Evolutionary conservation across 805 yeast species (phyloP), one percentile per base, ranked within the genome.

Genomic region (Wickerhamomyces bisporus): DNA sequence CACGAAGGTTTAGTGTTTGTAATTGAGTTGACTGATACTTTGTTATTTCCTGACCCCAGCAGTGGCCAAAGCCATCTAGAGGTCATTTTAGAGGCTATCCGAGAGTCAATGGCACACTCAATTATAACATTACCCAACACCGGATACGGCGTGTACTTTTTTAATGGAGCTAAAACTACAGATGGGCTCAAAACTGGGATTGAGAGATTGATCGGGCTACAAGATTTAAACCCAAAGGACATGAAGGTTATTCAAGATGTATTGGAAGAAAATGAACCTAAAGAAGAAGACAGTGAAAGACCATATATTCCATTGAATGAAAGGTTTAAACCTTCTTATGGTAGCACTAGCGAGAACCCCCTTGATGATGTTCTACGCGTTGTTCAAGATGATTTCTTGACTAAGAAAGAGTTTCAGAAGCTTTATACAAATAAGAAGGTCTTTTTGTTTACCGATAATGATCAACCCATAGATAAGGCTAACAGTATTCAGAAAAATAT

Each of bases 381-480:
- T 17, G 60, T 81, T 8, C 71, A 77, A 38, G 80, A 76, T 37
- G 81, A 78, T 41, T 79, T 83, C 43, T 52, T 63, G 13, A 55
- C 64, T 26, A 56, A 59, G 5, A 64, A 64, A 14, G 56, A 57
- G 12, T 61, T 52, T 26, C 73, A 70, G 29, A 65, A 61, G 36
- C 53, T 56, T 18, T 81, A 70, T 55, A 75, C 75, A 35, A 70
- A 69, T 31, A 75, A 73, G 46, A 79, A 82, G 49, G 60, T 86
- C 3, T 72, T 86, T 45, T 62, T 87, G 53, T 75, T 88, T 51
- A 86, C 96, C 0, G 83, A 81, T 53, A 78, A 81, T 54, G 93
- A 83, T 47, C 60, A 60, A 32, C 97, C 96, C 0, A 71, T 62
- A 44, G 65, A 66, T 37, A 62, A 64, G 7, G 49, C 63, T 7